Evolutionary conservation across 2,329 filamentous ascomycete genomes (phyloP), one percentile per base, ranked within the genome.

Genomic region (Aschersonia sp.): DNA sequence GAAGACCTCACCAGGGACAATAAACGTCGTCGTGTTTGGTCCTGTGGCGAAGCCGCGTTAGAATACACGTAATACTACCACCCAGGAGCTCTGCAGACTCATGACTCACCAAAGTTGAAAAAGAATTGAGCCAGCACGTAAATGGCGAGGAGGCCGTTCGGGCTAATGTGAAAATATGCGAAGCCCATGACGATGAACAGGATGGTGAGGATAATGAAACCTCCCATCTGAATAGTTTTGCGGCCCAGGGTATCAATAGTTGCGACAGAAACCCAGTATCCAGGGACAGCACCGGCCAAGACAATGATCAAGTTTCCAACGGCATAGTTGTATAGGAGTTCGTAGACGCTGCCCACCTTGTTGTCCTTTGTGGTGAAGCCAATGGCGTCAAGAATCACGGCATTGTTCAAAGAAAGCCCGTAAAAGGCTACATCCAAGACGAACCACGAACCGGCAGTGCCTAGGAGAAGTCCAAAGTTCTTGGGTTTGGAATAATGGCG

Each of bases 371-470:
- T 60, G 22, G 79, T 79, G 66, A 81, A 90, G 45, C 85, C 85
- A 57, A 89, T 88, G 4, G 77, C 75, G 30, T 68, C 63, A 30
- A 89, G 74, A 52, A 89, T 86, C 50, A 78, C 76, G 30, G 80
- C 77, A 63, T 87, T 88, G 65, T 88, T 89, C 45, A 90, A 71
- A 35, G 81, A 81, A 29, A 89, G 75, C 47, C 80, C 79, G 55
- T 83, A 83, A 60, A 78, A 78, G 32, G 76, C 76, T 50, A 71
- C 63, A 52, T 70, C 70, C 47, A 86, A 79, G 65, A 85, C 76
- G 64, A 89, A 90, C 86, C 87, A 94, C 2, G 86, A 90, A 41
- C 83, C 82, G 10, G 85, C 83, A 10, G 85, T 90, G n/a, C 85
- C 85, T 42, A 87, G 68, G 0, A 87, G 75, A 12, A 88, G 73